Evolutionary conservation across 2,329 filamentous ascomycete genomes (phyloP), one percentile per base, ranked within the genome.

Genomic region (Leptographium wingfieldii): DNA sequence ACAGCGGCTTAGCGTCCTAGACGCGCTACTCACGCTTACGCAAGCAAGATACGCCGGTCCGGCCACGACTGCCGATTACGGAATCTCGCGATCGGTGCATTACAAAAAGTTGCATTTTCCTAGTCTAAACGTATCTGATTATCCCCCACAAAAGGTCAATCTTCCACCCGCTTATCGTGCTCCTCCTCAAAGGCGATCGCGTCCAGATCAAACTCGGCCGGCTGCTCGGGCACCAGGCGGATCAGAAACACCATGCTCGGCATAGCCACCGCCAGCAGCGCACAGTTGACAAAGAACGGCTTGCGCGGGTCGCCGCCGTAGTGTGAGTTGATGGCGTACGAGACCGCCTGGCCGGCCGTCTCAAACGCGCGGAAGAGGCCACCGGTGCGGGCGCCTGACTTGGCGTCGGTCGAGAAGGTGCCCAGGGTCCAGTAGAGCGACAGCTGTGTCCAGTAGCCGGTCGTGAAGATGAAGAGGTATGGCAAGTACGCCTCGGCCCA

Each of bases 341-440:
- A 59, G 9, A 59, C 43, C 27, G 57, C 57, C 57, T 59, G 57
- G 51, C 57, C 57, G 29, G n/a, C 27, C 5, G 57, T 59, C 57
- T 59, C 57, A 46, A 46, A 59, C 40, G 57, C 35, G 19, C 57
- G 57, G 52, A 59, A 59, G 16, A 59, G 27, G 7, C 57, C 57
- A 40, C 57, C 57, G n/a, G 52, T 55, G 29, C 57, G 57, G 5
- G 57, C 57, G 40, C 43, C 51, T 2, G 51, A 35, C 38, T 31
- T 35, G n/a, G 14, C 57, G 40, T 59, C 57, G 22, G 27, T 25
- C 16, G 57, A 46, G 51, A 59, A 59, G 19, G 35, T 46, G 22
- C 57, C 57, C 5, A 59, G 57, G 3, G 25, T 55, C 57, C 57
- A 59, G 57, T 59, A 59, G 35, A 59, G 57, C 25, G 57, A 48